Conservation (phyloP, 192 early-diverging fungal species). For the Gamsiella multidivaricata region DNA sequence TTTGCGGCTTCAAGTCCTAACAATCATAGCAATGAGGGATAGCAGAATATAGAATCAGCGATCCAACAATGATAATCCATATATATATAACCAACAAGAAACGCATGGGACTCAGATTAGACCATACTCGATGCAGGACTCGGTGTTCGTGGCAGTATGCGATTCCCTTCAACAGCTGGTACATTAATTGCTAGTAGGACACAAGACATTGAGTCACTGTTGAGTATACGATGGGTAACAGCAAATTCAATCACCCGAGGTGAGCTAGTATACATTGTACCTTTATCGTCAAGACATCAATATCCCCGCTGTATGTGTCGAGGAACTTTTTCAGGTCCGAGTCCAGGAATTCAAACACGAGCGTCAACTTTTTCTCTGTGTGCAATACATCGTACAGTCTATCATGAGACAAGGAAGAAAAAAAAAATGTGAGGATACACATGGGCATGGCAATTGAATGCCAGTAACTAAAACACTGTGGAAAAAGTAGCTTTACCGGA, state of each 20-base stretch:
- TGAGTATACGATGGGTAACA: no score
- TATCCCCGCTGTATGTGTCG: constrained; percentile 86
- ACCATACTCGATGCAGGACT: constrained; percentile 88
- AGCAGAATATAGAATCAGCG: no score
- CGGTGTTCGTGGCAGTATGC: constrained; percentile 98
- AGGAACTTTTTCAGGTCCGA: constrained; percentile 99
- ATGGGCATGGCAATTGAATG: neutral
- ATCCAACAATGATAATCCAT: no score
- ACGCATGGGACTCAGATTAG: neutral
- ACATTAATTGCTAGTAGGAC: constrained; percentile 87
- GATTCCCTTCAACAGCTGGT: constrained; percentile 95
- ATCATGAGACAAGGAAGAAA: constrained; percentile 6
- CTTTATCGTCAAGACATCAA: constrained; percentile 86
- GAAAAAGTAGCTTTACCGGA: constrained; percentile 64
- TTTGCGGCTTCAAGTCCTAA: constrained; percentile 90
- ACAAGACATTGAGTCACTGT: no score
- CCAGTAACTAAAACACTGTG: neutral
- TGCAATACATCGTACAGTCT: constrained; percentile 97
- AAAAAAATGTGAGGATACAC: neutral
- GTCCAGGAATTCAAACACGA: constrained; percentile 99
- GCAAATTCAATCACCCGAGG: no score
- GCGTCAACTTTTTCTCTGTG: constrained; percentile 96
- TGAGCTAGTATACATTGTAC: no score
- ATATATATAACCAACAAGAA: no score
- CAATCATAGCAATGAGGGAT: neutral